Evolutionary conservation across 2,329 filamentous ascomycete genomes (phyloP), one percentile per base, ranked within the genome.

Genomic region (Diaporthe citriasiana): DNA sequence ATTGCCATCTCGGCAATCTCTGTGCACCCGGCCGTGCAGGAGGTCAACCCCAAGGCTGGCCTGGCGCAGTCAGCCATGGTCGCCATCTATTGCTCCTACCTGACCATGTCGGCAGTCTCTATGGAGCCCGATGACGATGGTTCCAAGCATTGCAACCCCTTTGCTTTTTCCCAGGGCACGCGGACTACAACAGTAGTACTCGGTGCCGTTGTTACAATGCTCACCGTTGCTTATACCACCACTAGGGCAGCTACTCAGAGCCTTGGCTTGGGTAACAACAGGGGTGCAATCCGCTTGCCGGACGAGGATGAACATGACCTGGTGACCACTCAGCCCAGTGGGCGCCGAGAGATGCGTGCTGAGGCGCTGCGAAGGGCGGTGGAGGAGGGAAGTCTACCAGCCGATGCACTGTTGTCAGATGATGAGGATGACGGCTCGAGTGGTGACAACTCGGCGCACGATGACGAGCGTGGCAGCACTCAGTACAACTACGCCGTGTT

Each of bases 11-110:
- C 95, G 0, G 88, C 92, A 77, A 88, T 98, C 42, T 98, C 96
- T 0, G 93, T 99, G 75, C 95, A 98, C 81, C 95, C 97, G 1
- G 90, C 90, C 1, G 91, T 99, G 19, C 97, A 99, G 83, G 95
- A 95, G 80, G 93, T 93, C 82, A 99, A 99, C 83, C 92, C 95
- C 63, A 95, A 96, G 81, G 97, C 97, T 55, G 97, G 97, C 65
- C 89, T 99, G 74, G 97, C 97, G n/a, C 97, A 99, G 82, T 95
- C 95, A 55, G 96, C 97, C 76, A 98, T 98, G 90, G 97, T 99
- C 57, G 95, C 95, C 25, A 91, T 98, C 74, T 99, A 99, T 88
- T 99, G 97, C 90, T 98, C 97, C 56, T 99, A 99, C 82, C 90
- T 99, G 72, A 99, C 97, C 78, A 95, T 99, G 92, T 98, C 95